Conservation (phyloP, 1,284 basidiomycete genomes). For the Apiotrichum laibachii region DNA sequence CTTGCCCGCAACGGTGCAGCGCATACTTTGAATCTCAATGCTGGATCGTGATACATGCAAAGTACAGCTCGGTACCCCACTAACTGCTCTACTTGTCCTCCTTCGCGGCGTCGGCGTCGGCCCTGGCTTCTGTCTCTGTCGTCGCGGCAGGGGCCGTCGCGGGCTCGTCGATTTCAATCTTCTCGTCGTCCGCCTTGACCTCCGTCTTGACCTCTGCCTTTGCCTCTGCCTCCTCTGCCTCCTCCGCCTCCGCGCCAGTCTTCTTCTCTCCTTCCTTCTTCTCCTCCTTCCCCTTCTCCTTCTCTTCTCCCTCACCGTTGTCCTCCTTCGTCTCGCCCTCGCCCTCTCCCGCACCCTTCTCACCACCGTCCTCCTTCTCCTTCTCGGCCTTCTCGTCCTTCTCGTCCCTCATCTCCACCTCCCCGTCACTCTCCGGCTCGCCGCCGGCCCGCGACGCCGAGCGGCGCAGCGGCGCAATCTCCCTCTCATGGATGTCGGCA, state of each 20-base stretch:
- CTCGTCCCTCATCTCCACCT: not conserved
- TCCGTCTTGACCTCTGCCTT: not conserved
- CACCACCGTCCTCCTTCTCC: no score
- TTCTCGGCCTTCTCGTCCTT: not conserved
- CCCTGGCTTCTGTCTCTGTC: no score
- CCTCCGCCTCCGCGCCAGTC: not conserved
- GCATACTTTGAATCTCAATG: not conserved
- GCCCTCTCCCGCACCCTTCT: no score
- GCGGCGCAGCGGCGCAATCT: constrained; percentile 39
- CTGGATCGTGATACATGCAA: not conserved
- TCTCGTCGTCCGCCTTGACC: not conserved
- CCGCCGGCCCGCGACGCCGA: not conserved
- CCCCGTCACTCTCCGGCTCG: not conserved
- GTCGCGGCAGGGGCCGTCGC: not conserved
- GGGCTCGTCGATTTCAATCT: not conserved
- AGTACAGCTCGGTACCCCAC: not conserved
- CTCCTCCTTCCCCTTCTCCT: not conserved
- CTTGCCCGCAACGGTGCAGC: not conserved
- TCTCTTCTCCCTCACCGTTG: not conserved
- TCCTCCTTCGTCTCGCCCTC: not conserved
- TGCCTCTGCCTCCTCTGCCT: not conserved
- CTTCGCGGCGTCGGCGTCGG: no score
- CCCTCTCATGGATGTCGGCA: constrained; percentile 25
- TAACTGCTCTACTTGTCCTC: no score
- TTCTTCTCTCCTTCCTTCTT: not conserved